phyloP scores from a whole-genome alignment of 2,329 filamentous ascomycete genomes.

The Berkeleyomyces basicola region DNA sequence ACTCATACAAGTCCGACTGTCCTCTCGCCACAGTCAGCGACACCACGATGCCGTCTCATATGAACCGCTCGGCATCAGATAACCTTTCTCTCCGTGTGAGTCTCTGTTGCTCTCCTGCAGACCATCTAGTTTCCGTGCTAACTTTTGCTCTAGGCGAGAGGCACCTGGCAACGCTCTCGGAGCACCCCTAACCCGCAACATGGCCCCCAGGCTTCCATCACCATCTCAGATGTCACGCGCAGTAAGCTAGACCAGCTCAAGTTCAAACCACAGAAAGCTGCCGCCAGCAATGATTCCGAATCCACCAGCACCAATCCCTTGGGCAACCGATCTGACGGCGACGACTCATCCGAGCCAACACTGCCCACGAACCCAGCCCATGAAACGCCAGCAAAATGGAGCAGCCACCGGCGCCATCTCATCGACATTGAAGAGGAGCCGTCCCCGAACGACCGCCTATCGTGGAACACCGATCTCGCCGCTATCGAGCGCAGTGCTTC shows the following conservation, averaged over 20 bases:
- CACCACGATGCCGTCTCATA: slow-evolving; percentile 13
- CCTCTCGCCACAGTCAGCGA: slow-evolving; percentile 27
- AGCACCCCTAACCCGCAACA: slow-evolving; percentile 20
- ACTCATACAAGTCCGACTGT: slow-evolving; percentile 15
- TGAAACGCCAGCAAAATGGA: slow-evolving; percentile 37
- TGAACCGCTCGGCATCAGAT: slow-evolving; percentile 8
- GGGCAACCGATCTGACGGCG: background rate
- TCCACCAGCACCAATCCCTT: slow-evolving; percentile 11
- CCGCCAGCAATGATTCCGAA: slow-evolving; percentile 13
- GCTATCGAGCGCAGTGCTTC: slow-evolving; percentile 27
- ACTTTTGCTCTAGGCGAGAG: slow-evolving; percentile 10
- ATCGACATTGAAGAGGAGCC: slow-evolving; percentile 29
- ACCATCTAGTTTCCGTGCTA: background rate
- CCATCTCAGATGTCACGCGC: slow-evolving; percentile 41
- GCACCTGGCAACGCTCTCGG: slow-evolving; percentile 37
- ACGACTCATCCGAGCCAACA: slow-evolving; percentile 4
- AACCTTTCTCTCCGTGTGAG: slow-evolving; percentile 4
- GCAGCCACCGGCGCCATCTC: slow-evolving; percentile 30
- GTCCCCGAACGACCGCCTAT: slow-evolving; percentile 44
- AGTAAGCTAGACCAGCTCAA: slow-evolving; percentile 42
- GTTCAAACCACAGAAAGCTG: slow-evolving; percentile 27
- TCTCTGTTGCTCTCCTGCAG: slow-evolving; percentile 21
- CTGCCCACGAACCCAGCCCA: slow-evolving; percentile 22
- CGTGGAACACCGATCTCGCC: slow-evolving; percentile 40
- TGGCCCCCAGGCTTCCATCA: slow-evolving; percentile 11